These are phyloP conservation scores for Pisolithus sp. DNA, from an alignment of 768 basidiomycete species.

Conservation along the genomic window DNA sequence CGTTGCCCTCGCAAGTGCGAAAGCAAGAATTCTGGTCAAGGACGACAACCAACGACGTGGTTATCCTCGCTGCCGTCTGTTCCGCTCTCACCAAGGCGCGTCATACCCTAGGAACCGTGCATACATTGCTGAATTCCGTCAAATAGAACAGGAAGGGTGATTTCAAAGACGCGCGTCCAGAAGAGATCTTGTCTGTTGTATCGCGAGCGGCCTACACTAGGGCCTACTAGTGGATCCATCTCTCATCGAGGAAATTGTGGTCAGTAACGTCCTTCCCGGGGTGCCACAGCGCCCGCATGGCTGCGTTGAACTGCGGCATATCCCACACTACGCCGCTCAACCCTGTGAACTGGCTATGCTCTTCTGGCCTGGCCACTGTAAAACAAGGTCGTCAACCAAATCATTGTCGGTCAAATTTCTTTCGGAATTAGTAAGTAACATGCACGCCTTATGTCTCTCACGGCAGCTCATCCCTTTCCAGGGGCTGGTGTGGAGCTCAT, in stretches of 20 bases:
- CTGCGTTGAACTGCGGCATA: conserved; percentile 79
- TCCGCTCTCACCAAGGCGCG: conserved; percentile 87
- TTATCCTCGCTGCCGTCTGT: conserved; percentile 82
- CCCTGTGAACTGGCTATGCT: conserved; percentile 89
- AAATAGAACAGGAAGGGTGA: conserved; percentile 74
- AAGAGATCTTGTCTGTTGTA: conserved; percentile 72
- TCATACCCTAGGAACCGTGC: neutral
- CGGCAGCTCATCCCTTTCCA: conserved; percentile 19
- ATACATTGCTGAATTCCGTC: conserved; percentile 3
- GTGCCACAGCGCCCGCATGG: conserved; percentile 82
- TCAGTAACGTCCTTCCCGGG: conserved; percentile 79
- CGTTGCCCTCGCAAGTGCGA: conserved; percentile 27
- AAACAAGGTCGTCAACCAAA: conserved; percentile 78
- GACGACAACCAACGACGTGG: conserved; percentile 78
- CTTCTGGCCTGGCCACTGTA: conserved; percentile 77
- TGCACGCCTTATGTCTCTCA: neutral
- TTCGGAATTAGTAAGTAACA: conserved; percentile 72
- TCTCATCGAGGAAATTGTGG: conserved; percentile 77
- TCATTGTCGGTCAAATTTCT: conserved; percentile 73
- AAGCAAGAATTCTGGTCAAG: conserved; percentile 60
- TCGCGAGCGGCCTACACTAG: conserved; percentile 67
- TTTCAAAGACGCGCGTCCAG: conserved; percentile 86
- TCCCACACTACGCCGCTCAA: conserved; percentile 67
- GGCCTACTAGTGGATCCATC: conserved; percentile 67
- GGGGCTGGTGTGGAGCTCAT: conserved; percentile 89